A percentile compares a stretch with the other conserved stretches of the same genome.
Conservation (phyloP, 768 basidiomycete genomes). For the Gymnopilus junonius region DNA sequence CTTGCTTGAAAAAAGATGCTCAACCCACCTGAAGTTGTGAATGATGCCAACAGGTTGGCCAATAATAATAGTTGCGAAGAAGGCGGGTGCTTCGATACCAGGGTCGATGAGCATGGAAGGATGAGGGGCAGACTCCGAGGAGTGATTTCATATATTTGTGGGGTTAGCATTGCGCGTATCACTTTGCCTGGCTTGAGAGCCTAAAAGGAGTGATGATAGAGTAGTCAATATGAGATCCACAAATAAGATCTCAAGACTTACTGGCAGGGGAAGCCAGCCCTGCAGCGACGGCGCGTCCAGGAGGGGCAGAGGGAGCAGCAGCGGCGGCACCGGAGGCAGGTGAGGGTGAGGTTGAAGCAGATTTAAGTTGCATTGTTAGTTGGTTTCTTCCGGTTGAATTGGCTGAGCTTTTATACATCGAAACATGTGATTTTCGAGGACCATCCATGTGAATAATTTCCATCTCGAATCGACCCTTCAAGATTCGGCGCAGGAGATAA, state of each 20-base stretch:
- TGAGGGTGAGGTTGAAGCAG: neutral
- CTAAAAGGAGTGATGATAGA: neutral
- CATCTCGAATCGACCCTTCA: neutral
- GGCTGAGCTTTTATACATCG: neutral
- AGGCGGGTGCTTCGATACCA: neutral
- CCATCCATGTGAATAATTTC: neutral
- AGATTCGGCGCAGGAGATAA: neutral
- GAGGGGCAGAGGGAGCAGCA: too few relatives aligned
- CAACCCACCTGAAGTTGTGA: neutral
- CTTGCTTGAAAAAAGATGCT: neutral
- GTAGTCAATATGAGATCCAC: neutral
- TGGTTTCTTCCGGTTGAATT: neutral
- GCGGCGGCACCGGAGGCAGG: too few relatives aligned
- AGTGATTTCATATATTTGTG: neutral
- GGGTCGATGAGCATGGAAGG: neutral
- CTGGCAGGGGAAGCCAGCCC: neutral
- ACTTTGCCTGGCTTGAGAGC: neutral
- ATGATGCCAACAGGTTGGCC: neutral
- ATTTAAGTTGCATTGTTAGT: neutral
- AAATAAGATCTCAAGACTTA: neutral
- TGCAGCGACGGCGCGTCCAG: neutral
- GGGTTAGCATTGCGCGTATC: too few relatives aligned
- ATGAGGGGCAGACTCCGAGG: neutral
- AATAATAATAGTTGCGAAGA: neutral
- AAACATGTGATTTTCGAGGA: neutral